Evolutionary conservation across 768 basidiomycete species (phyloP).

Genomic region (Suillus luteus): DNA sequence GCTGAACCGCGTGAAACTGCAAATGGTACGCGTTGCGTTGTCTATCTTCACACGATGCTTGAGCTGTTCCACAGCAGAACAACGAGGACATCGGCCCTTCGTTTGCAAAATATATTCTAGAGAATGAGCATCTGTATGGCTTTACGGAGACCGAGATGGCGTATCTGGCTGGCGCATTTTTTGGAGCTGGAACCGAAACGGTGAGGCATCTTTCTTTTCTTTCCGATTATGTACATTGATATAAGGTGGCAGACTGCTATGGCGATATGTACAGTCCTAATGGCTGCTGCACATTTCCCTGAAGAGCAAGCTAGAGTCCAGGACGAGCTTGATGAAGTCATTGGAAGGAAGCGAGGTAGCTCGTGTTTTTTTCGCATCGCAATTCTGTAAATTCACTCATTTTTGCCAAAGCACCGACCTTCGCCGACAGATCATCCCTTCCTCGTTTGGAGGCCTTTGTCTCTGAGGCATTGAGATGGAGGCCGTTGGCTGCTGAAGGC

Average conservation of each 20-base stretch:
- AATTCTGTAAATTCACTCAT: slow-evolving; percentile 6
- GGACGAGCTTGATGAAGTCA: slow-evolving; percentile 50
- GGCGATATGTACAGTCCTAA: slow-evolving; percentile 48
- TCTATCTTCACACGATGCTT: neutral
- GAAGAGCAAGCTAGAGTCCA: slow-evolving; percentile 49
- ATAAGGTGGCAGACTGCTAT: slow-evolving; percentile 40
- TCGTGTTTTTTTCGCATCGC: neutral
- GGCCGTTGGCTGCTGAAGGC: neutral
- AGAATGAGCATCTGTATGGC: neutral
- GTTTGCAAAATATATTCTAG: neutral
- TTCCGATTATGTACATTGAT: neutral
- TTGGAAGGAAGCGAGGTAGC: slow-evolving; percentile 39
- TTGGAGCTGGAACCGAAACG: neutral
- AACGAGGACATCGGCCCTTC: neutral
- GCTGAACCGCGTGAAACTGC: neutral
- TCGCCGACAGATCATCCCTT: neutral
- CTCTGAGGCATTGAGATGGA: slow-evolving; percentile 1
- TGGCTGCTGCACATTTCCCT: slow-evolving; percentile 54
- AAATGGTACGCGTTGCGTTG: neutral
- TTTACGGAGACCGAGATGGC: neutral
- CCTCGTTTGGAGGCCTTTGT: neutral
- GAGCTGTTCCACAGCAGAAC: neutral
- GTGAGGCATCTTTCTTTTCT: neutral
- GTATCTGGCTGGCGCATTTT: neutral
- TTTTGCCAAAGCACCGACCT: neutral